phyloP scores from a whole-genome alignment of 116 monocot species.

The Phalaenopsis hybrid region DNA sequence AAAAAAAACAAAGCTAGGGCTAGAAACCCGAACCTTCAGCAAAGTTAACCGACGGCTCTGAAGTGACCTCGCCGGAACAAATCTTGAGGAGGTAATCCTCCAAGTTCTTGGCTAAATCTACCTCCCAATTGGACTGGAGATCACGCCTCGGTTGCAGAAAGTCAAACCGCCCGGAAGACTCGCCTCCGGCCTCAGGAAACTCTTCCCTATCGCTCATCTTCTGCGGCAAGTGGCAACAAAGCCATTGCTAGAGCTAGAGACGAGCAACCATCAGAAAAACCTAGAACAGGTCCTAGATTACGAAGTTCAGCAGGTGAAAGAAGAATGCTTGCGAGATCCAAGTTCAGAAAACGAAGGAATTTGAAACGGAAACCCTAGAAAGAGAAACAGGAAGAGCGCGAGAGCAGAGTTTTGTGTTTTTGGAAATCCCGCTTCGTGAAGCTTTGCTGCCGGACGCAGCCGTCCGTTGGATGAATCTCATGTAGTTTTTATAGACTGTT shows the following conservation, averaged over 20 bases:
- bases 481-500: background rate
- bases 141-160: constrained; percentile 44
- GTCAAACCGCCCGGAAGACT: constrained; percentile 21
- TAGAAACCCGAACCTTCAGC: constrained; percentile 37
- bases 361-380: constrained; percentile 24
- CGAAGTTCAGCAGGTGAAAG: background rate
- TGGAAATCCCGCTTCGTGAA: constrained; percentile 27
- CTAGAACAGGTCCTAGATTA: background rate
- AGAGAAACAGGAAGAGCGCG: constrained; percentile 12
- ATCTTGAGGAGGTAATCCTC: constrained; percentile 68
- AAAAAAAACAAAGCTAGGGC: background rate
- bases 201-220: constrained; percentile 30
- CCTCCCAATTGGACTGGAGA: constrained; percentile 65
- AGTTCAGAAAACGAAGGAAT: background rate
- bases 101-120: constrained; percentile 55
- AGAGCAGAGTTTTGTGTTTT: constrained; percentile 23
- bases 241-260: constrained; percentile 9
- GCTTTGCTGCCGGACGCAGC: background rate
- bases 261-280: background rate
- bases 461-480: background rate
- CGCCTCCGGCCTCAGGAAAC: constrained; percentile 10
- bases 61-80: constrained; percentile 46
- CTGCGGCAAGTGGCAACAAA: background rate
- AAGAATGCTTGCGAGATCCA: constrained; percentile 1
- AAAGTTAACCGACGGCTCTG: constrained; percentile 49